Base-by-base conservation (phyloP, 257 asterid genomes). In the Solanum pinnatisectum region DNA sequence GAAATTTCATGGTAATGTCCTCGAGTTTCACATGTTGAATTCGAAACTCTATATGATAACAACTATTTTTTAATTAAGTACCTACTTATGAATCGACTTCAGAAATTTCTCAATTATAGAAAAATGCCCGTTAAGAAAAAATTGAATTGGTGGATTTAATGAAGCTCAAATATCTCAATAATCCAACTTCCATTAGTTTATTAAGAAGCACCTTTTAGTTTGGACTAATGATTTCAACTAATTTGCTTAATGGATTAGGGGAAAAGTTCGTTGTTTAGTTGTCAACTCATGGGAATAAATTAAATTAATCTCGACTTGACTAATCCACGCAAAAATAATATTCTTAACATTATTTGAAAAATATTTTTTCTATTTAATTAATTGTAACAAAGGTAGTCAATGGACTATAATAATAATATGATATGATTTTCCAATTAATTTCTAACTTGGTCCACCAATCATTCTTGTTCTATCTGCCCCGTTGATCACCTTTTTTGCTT, bases 221-320 rank as follows among this genome's bases (percentile, higher is more conserved):
- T 74, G 52, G 52, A 74, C 33, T 23, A 36, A 37, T 37, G 83
- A 74, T 74, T 25, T 74, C 52, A 74, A 74, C 83, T 74, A 74
- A 74, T 84, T 36, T 83, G 59, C 59, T 8, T 86, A 92, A 92
- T 94, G 96, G 95, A 91, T 92, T 93, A 91, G 96, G 92, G 93
- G 84, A 65, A 90, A 84, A 74, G 68, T 30, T 85, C 68, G 89
- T 87, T 92, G 89, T 90, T 88, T 90, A 84, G 94, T 92, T 92
- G 93, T 90, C 93, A 87, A 89, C 88, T 91, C 87, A 74, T 88
- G 84, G 89, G 25, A 78, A 65, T 39, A 74, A 88, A 73, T 22
- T 39, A 70, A 88, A 46, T 37, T 44, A 79, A 27, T 6, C 30
- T 46, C n/a, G 42, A 30, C 30, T 81, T 81, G 85, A 30, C 70